Evolutionary conservation across 2,329 filamentous ascomycete species (phyloP).

Genomic region (Magnaporthiopsis incrustans): DNA sequence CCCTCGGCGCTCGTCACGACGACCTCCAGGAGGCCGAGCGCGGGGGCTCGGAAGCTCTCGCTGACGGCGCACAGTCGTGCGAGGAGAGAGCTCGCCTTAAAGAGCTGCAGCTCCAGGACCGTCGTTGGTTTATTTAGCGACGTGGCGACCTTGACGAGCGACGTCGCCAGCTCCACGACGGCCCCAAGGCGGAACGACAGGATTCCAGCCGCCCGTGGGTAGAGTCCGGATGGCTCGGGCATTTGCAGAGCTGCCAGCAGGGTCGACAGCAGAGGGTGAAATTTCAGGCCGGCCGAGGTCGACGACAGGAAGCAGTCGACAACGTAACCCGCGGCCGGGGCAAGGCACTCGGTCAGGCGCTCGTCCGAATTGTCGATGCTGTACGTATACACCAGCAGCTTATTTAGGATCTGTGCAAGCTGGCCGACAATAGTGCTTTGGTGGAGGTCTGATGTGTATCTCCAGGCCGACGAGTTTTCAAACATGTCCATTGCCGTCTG

Average conservation of each 20-base stretch:
- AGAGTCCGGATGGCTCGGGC: conserved; percentile 52
- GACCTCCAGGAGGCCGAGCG: conserved; percentile 63
- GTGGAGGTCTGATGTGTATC: conserved; percentile 62
- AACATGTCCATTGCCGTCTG: conserved; percentile 74
- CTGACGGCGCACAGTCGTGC: conserved; percentile 68
- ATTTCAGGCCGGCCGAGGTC: conserved; percentile 60
- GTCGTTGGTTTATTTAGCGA: conserved; percentile 54
- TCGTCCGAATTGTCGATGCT: conserved; percentile 57
- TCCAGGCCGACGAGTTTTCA: conserved; percentile 81
- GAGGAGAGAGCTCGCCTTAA: conserved; percentile 70
- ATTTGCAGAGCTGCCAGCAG: conserved; percentile 55
- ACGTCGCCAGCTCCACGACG: conserved; percentile 58
- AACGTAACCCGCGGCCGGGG: conserved; percentile 66
- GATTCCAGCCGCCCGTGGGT: conserved; percentile 44
- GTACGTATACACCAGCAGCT: conserved; percentile 64
- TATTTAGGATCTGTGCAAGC: conserved; percentile 63
- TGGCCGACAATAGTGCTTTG: conserved; percentile 59
- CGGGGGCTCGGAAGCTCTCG: conserved; percentile 55
- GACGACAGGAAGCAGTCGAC: conserved; percentile 68
- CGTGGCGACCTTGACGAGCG: conserved; percentile 61
- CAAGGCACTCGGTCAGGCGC: conserved; percentile 43
- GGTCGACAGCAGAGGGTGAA: conserved; percentile 68
- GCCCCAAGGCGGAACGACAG: conserved; percentile 56
- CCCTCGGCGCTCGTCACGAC: conserved; percentile 64
- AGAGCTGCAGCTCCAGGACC: conserved; percentile 68